phyloP scores from a whole-genome alignment of 768 basidiomycete genomes.

The Crucibulum laeve region DNA sequence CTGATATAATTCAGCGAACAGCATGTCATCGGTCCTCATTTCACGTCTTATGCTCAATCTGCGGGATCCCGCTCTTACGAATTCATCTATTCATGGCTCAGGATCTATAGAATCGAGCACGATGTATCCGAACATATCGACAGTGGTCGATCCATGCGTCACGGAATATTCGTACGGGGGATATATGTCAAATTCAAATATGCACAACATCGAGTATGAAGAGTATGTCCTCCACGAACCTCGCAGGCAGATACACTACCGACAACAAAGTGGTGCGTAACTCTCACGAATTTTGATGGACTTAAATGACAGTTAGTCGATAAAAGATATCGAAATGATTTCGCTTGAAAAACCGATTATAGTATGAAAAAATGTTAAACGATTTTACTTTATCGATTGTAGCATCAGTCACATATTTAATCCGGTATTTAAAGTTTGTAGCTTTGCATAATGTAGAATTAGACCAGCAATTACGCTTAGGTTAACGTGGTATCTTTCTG shows the following conservation, averaged over 20 bases:
- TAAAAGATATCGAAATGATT: no score
- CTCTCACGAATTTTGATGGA: background rate
- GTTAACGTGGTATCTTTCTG: no score
- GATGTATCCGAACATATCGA: background rate
- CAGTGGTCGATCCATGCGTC: conserved; percentile 6
- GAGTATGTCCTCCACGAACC: no score
- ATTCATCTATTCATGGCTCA: background rate
- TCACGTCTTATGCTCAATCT: conserved; percentile 38
- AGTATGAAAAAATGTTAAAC: no score
- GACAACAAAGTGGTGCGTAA: background rate
- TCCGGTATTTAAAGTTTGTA: no score
- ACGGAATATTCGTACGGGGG: background rate
- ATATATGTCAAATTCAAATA: background rate
- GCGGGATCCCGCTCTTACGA: conserved; percentile 24
- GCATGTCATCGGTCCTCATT: conserved; percentile 33
- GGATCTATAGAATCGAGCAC: background rate
- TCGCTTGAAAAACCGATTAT: no score
- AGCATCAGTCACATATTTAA: no score
- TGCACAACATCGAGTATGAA: no score
- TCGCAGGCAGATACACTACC: background rate
- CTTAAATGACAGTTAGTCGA: background rate
- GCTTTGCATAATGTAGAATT: no score
- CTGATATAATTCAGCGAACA: conserved; percentile 6
- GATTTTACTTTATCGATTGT: no score
- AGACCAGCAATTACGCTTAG: no score